Evolutionary conservation across 1,139 yeast species (phyloP), one percentile per base, ranked within the genome.

Genomic region (Eremothecium coryli): DNA sequence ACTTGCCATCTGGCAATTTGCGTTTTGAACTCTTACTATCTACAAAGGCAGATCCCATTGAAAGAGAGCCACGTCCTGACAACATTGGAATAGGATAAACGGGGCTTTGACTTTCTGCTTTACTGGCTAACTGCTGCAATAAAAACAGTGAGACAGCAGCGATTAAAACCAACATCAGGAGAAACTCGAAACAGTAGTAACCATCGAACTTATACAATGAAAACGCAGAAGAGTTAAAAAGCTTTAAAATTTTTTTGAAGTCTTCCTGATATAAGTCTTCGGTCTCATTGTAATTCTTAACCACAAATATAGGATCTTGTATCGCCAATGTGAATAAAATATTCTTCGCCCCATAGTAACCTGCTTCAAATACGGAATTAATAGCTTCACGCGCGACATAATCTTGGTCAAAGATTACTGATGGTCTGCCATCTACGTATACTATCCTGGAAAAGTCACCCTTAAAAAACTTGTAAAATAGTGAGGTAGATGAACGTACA

Each of bases 151-250:
- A 54, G 14, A 60, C 45, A 8, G 70, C 65, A 3, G 66, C 38
- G 16, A 68, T 56, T 40, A 71, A 65, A 2, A 61, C 46, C 23
- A 70, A 38, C 5, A 66, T 60, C 1, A 71, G 57, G 9, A 62
- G 38, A 41, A 69, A 66, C 46, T 71, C 76, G 29, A 68, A 42
- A 4, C 66, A 41, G 38, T 63, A 66, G 36, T 54, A 61, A n/a
- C 56, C 40, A 44, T 66, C 70, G 42, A 63, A 62, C 30, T 52
- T 56, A 46, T 60, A 62, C 9, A 58, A 46, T 3, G 58, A 41
- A n/a, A 42, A 44, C 30, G 60, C 37, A n/a, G 49, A 45, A 31
- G 54, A 44, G 11, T 32, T 17, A 27, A 38, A 22, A 26, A 24
- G 29, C 35, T 11, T 17, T 23, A 35, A 5, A 35, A 15, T 31